A percentile compares a stretch with the other conserved stretches of the same genome.
These are phyloP conservation scores for Atalantia buxifolia DNA, from an alignment of 345 rosid species.

Conservation along the genomic window DNA sequence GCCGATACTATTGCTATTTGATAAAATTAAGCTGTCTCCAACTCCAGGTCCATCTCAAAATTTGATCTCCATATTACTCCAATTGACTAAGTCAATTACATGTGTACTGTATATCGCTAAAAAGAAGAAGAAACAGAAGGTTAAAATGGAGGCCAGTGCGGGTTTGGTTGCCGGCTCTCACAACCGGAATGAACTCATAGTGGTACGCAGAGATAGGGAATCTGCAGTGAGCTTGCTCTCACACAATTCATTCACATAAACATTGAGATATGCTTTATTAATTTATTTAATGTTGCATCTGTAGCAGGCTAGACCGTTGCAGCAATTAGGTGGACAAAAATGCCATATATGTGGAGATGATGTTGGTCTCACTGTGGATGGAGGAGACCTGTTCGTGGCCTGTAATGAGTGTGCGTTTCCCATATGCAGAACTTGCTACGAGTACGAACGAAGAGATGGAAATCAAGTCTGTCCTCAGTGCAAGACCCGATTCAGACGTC, in stretches of 20 bases:
- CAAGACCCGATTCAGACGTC: slow-evolving; percentile 59
- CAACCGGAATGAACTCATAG: slow-evolving; percentile 42
- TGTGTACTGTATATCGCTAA: too few species aligned
- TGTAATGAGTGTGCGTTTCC: slow-evolving; percentile 66
- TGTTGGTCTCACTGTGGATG: slow-evolving; percentile 36
- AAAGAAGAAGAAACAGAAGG: neutral
- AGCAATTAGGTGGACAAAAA: slow-evolving; percentile 28
- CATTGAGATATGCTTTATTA: neutral
- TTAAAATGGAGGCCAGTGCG: slow-evolving; percentile 31
- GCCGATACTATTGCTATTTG: neutral
- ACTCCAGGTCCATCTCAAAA: neutral
- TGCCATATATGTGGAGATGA: slow-evolving; percentile 55
- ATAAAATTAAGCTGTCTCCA: neutral
- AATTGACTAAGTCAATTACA: too few species aligned
- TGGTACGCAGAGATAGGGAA: slow-evolving; percentile 30
- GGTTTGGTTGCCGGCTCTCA: slow-evolving; percentile 58
- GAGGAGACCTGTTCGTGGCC: slow-evolving; percentile 50
- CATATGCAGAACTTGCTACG: slow-evolving; percentile 57
- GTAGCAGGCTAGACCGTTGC: slow-evolving; percentile 26
- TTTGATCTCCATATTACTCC: neutral
- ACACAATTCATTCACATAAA: neutral
- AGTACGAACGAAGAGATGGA: slow-evolving; percentile 58
- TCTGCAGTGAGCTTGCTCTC: slow-evolving; percentile 23
- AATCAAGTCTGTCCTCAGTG: slow-evolving; percentile 55
- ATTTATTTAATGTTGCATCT: neutral